Base-by-base conservation (phyloP, 768 basidiomycete species). In the Hemileccinum rubropunctum region DNA sequence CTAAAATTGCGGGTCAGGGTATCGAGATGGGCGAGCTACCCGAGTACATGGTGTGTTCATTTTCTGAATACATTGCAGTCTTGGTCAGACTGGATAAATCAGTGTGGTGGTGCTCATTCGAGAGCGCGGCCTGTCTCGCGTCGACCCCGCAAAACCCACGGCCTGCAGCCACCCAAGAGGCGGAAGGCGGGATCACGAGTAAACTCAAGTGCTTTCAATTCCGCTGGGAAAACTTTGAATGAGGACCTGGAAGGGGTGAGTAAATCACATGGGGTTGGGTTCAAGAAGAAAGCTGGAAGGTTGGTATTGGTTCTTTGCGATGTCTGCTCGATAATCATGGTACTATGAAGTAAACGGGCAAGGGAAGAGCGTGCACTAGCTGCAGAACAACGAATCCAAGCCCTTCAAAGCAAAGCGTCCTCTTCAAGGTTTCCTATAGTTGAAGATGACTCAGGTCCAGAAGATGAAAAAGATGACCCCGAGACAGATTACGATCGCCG, bases 21-120 rank as follows among this genome's bases (percentile, higher is more conserved):
- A 66, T 78, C 35, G 76, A 76, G 33, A 63, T 66, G 20, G 80
- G 76, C 3, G 85, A 85, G 42, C 71, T 89, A 3, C 90, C 90
- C 4, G 86, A 91, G 71, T 91, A 83, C 61, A 79, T 91, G 75
- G 89, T 89, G 42, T 34, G 32, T 51, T 42, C 8, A 3, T 43
- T 37, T 23, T 45, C 17, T 14, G 35, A 32, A n/a, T 40, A 13
- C 12, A 6, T 40, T 12, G 18, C 23, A 23, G 7, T 34, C 33
- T 18, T 18, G 28, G 43, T 30, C 38, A 30, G 28, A 39, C 51
- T 45, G n/a, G 38, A 42, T 23, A 32, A 30, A 33, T 8, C 45
- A 90, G 88, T 91, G 89, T 54, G 90, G 91, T 46, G 90, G 89
- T 13, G 88, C 90, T 13, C 86, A 91, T 60, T 70, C 74, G 5